A percentile compares a stretch with the other conserved stretches of the same genome.
Evolutionary conservation across 1,284 basidiomycete genomes (phyloP).

Genomic region (Bondarzewia mesenterica): DNA sequence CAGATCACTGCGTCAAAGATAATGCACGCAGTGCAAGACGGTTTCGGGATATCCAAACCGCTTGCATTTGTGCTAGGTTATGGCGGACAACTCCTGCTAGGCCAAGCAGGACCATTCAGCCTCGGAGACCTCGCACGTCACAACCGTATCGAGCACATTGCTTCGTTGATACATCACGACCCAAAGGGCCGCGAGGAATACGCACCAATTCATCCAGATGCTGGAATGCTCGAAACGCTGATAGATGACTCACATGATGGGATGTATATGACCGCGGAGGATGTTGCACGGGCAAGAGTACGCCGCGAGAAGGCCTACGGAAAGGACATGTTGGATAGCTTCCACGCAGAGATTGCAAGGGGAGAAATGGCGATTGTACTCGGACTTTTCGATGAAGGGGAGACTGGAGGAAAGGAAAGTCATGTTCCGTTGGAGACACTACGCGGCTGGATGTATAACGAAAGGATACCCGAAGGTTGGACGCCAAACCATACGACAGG

Average conservation of each 20-base stretch:
- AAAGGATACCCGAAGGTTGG: conserved; percentile 48
- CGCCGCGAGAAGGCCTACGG: conserved; percentile 15
- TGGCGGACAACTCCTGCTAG: conserved; percentile 18
- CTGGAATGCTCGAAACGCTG: conserved; percentile 15
- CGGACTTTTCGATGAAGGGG: conserved; percentile 16
- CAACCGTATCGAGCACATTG: conserved; percentile 27
- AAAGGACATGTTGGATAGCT: conserved; percentile 13
- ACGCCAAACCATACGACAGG: conserved; percentile 36
- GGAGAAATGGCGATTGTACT: conserved; percentile 26
- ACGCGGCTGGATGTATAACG: conserved; percentile 39
- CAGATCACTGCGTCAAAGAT: conserved; percentile 17
- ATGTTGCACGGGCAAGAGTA: conserved; percentile 20
- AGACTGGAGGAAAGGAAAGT: conserved; percentile 1
- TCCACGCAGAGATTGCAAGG: conserved; percentile 25
- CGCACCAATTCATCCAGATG: conserved; percentile 17
- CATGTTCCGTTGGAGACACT: conserved; percentile 40
- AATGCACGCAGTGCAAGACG: conserved; percentile 16
- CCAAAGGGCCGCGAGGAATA: conserved; percentile 17
- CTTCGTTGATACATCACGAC: conserved; percentile 25
- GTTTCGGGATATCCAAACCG: conserved; percentile 18
- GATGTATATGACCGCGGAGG: conserved; percentile 17
- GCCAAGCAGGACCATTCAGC: conserved; percentile 14
- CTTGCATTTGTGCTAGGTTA: conserved; percentile 19
- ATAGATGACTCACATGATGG: conserved; percentile 15
- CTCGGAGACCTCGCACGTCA: conserved; percentile 24